Evolutionary conservation across 176 grass and related monocot genomes (phyloP), one percentile per base, ranked within the genome.

Genomic region (Rhipidocladum racemiflorum): DNA sequence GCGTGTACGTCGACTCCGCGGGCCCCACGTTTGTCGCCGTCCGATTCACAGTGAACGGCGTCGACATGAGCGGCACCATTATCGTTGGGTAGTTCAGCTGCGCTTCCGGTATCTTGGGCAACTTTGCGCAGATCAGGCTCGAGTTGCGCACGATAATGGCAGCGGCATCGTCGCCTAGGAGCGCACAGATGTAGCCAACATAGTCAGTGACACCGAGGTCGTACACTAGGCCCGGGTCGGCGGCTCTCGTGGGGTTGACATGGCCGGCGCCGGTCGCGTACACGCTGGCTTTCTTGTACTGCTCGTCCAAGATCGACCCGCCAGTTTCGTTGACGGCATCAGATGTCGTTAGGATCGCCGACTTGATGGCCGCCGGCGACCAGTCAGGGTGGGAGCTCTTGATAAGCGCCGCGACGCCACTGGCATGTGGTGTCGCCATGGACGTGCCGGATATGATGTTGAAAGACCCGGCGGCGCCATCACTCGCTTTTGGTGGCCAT

Each of bases 391-490:
- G 88, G 6, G 35, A 32, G 65, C 43, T 88, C 60, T 85, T 90
- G 18, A 90, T 5, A 8, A 93, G 91, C 12, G 91, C 88, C 0
- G 72, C 77, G 17, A 90, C 63, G 5, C 88, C 91, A 24, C 77
- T 63, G 34, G 90, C 34, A 55, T 93, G 91, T 4, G 91, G 91
- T 1, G 85, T 57, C 7, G 81, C 73, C 85, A 90, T 93, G 6
- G 91, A 93, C 35, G 91, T 94, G 74, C 91, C 91, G 1, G 75
- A 84, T 0, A 68, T 4, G 55, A 94, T 32, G 8, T 61, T 79
- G 68, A 86, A 93, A 24, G 57, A 44, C 7, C 7, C 38, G 13
- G 0, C 5, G 0, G 21, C 20, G 15, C 3, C 5, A 17, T 24
- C 0, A n/a, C n/a, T n/a, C 9, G 35, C 1, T 1, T 14, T 6